Conservation (phyloP, 108 stramenopile species). For the Nitzschia sp. region DNA sequence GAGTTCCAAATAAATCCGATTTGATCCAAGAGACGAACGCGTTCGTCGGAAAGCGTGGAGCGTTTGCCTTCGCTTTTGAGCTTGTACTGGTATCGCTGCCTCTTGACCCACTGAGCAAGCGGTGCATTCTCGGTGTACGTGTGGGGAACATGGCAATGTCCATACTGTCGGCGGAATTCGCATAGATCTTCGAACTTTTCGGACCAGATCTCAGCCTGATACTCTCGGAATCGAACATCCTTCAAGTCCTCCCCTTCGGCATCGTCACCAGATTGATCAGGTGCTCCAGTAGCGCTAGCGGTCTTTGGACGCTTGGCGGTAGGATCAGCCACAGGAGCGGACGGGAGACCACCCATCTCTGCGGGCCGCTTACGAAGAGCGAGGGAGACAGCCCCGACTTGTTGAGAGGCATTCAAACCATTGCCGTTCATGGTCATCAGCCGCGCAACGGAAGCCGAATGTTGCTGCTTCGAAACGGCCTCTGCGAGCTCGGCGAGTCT, state of each 20-base stretch:
- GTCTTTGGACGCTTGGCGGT: neutral
- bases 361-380: constrained; percentile 11
- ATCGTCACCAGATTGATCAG: neutral
- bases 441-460: neutral
- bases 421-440: neutral
- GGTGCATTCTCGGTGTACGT: constrained; percentile 16
- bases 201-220: constrained; percentile 41
- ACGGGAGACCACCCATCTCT: neutral
- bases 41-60: constrained; percentile 46
- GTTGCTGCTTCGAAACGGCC: neutral
- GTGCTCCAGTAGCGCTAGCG: neutral
- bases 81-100: constrained; percentile 56
- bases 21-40: constrained; percentile 40
- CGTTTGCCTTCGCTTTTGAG: constrained; percentile 46
- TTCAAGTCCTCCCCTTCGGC: neutral
- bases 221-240: constrained; percentile 25
- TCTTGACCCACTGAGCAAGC: constrained; percentile 53
- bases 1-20: constrained; percentile 58
- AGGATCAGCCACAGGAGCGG: neutral
- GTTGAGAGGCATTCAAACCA: neutral
- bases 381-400: neutral
- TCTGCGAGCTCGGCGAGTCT: constrained; percentile 15
- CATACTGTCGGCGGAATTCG: constrained; percentile 26
- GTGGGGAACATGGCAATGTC: constrained; percentile 51
- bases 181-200: constrained; percentile 39